phyloP scores from a whole-genome alignment of 805 yeast genomes.

The Candida adriatica region DNA sequence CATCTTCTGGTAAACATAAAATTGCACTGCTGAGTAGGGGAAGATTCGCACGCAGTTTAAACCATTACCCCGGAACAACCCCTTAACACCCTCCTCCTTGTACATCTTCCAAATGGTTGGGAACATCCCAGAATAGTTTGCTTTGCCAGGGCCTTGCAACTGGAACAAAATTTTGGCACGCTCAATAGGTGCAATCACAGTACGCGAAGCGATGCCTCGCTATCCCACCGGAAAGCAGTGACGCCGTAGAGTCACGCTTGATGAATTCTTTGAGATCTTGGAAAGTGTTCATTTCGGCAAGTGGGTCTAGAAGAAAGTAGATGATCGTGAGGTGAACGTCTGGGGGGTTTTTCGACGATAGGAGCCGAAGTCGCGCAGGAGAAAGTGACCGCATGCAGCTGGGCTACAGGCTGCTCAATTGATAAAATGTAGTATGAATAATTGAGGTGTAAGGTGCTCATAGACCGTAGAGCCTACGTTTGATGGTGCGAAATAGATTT shows the following conservation, averaged over 20 bases:
- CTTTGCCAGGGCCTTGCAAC: constrained; percentile 57
- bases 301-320: no score
- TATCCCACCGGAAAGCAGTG: constrained; percentile 66
- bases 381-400: no score
- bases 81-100: constrained; percentile 86
- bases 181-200: constrained; percentile 92
- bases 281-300: constrained; percentile 1
- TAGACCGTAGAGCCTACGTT: no score
- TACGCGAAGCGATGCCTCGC: constrained; percentile 79
- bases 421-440: no score
- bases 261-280: constrained; percentile 4
- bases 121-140: constrained; percentile 58
- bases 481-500: no score
- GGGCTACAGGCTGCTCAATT: no score
- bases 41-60: constrained; percentile 83
- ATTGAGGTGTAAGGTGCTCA: no score
- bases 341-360: no score
- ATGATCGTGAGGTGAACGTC: no score
- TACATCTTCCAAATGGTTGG: constrained; percentile 74
- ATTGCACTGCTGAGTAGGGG: constrained; percentile 94
- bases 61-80: constrained; percentile 86
- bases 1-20: constrained; percentile 68
- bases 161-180: constrained; percentile 89
- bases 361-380: no score
- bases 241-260: constrained; percentile 45